A percentile compares a stretch with the other conserved stretches of the same genome.
Evolutionary conservation across 768 basidiomycete genomes (phyloP).

Genomic region (Xanthoconium stramineum): DNA sequence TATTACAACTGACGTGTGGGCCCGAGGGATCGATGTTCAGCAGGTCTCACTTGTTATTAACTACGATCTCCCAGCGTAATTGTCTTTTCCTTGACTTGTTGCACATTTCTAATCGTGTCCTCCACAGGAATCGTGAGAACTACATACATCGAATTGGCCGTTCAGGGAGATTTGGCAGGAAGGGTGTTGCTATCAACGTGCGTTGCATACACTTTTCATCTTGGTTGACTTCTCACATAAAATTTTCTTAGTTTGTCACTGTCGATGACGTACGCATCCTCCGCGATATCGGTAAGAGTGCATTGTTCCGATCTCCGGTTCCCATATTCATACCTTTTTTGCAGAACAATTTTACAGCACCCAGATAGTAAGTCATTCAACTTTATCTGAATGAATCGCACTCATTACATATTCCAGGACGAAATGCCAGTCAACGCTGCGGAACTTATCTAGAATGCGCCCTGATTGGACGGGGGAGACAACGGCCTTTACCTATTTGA

Average conservation of each 20-base stretch:
- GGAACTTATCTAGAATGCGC: constrained; percentile 73
- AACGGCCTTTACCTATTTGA: neutral
- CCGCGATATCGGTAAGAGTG: constrained; percentile 84
- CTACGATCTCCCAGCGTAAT: constrained; percentile 91
- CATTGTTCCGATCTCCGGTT: neutral
- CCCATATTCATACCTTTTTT: constrained; percentile 10
- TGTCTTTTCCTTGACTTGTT: constrained; percentile 3
- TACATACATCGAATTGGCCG: constrained; percentile 99
- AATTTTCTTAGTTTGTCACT: constrained; percentile 69
- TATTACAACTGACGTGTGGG: constrained; percentile 96
- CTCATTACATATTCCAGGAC: constrained; percentile 53
- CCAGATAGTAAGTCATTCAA: constrained; percentile 63
- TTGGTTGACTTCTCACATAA: constrained; percentile 14
- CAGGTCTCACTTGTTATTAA: constrained; percentile 98
- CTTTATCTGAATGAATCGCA: neutral
- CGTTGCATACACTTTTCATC: constrained; percentile 25
- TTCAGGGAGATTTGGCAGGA: constrained; percentile 97
- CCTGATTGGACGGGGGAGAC: neutral
- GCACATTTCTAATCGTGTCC: constrained; percentile 10
- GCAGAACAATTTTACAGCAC: constrained; percentile 96
- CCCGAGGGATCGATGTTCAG: constrained; percentile 97
- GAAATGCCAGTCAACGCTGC: constrained; percentile 99
- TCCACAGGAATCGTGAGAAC: constrained; percentile 87
- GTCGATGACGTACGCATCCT: constrained; percentile 95
- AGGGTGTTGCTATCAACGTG: constrained; percentile 99